Percentiles rank a stretch among this genome's conserved stretches.
Conservation (phyloP, 768 basidiomycete species). For the Lenzites betulinus region DNA sequence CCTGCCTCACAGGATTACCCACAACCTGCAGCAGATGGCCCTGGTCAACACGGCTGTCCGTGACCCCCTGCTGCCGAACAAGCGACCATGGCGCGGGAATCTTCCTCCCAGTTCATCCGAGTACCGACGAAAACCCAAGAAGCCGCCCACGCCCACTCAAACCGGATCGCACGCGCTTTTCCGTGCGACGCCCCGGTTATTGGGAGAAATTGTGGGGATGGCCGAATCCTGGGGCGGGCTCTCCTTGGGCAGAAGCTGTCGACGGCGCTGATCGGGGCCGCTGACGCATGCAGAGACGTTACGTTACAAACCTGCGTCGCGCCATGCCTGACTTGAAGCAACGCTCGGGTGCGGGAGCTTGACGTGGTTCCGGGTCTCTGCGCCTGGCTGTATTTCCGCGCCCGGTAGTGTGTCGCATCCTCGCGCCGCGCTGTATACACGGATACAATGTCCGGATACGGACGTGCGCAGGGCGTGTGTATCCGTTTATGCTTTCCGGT, state of each 20-base stretch:
- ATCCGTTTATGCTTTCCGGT: no score
- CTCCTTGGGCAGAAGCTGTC: conserved; percentile 48
- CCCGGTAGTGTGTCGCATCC: no score
- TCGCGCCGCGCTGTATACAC: no score
- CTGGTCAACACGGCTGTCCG: conserved; percentile 31
- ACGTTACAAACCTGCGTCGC: no score
- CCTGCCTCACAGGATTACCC: conserved; percentile 57
- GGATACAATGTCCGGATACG: no score
- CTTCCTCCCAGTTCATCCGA: conserved; percentile 10
- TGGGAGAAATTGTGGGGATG: conserved; percentile 58
- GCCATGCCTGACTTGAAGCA: background rate
- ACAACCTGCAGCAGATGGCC: conserved; percentile 49
- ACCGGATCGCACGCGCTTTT: conserved; percentile 31
- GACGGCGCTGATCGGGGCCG: conserved; percentile 6
- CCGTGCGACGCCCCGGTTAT: conserved; percentile 44
- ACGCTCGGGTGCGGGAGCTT: no score
- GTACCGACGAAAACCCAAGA: conserved; percentile 18
- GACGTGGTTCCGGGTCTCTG: no score
- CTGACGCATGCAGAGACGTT: no score
- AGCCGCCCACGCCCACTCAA: conserved; percentile 13
- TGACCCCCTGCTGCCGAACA: background rate
- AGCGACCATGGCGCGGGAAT: conserved; percentile 14
- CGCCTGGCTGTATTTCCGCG: no score
- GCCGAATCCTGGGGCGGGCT: conserved; percentile 57
- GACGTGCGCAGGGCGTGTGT: no score